phyloP scores from a whole-genome alignment of 2,329 filamentous ascomycete species.

The Phaeomoniella chlamydospora region DNA sequence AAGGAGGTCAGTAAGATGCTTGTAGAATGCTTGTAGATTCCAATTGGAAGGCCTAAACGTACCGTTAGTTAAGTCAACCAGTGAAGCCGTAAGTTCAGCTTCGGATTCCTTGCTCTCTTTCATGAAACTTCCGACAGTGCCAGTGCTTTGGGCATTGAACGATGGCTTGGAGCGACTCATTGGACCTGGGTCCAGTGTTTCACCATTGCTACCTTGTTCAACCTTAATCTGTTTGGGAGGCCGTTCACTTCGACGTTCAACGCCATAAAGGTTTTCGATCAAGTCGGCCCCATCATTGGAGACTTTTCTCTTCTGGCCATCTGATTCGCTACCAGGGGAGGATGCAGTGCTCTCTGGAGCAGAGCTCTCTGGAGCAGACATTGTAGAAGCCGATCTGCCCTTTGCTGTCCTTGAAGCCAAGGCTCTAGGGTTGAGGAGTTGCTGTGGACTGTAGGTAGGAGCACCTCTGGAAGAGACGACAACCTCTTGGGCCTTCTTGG shows the following conservation, averaged over 20 bases:
- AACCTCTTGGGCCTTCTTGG: conserved; percentile 1
- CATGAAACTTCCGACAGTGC: conserved; percentile 50
- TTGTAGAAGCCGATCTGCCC: conserved; percentile 1
- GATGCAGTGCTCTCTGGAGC: conserved; percentile 1
- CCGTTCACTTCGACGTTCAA: conserved; percentile 48
- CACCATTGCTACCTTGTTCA: conserved; percentile 6
- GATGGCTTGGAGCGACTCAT: conserved; percentile 16
- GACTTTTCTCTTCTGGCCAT: neutral
- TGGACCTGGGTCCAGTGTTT: conserved; percentile 26
- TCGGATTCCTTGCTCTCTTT: conserved; percentile 40
- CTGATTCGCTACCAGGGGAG: conserved; percentile 1
- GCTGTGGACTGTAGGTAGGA: conserved; percentile 9
- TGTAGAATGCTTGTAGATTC: too few species aligned
- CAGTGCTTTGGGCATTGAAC: conserved; percentile 37
- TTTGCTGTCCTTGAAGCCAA: conserved; percentile 4
- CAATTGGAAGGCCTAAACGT: too few species aligned
- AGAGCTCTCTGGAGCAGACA: neutral
- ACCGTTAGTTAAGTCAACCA: conserved; percentile 31
- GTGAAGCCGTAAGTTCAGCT: conserved; percentile 34
- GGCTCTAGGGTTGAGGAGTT: conserved; percentile 10
- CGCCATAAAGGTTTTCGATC: conserved; percentile 63
- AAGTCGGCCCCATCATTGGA: conserved; percentile 16
- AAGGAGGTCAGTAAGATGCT: too few species aligned
- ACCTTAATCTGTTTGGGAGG: conserved; percentile 55
- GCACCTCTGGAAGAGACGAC: neutral